phyloP scores from a whole-genome alignment of 805 yeast genomes.

The Lipomyces spencermartinsiae region DNA sequence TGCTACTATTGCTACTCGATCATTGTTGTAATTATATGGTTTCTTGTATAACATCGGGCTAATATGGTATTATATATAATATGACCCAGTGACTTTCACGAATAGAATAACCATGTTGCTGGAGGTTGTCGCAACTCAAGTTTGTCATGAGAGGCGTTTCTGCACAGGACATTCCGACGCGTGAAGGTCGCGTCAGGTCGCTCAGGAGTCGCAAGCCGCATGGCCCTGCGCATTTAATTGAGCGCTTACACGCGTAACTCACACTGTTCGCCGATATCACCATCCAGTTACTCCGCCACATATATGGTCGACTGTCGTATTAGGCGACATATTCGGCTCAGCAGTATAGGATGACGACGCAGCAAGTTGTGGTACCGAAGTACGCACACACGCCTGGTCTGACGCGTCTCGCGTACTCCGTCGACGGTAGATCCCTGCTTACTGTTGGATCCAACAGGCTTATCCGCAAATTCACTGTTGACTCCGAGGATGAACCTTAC shows the following conservation, averaged over 20 bases:
- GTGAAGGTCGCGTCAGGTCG: too few relatives aligned
- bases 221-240: background rate
- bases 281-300: background rate
- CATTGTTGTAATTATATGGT: too few relatives aligned
- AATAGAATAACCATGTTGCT: too few relatives aligned
- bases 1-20: too few relatives aligned
- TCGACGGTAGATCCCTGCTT: conserved; percentile 44
- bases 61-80: too few relatives aligned
- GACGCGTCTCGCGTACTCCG: conserved; percentile 45
- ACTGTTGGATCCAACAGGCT: conserved; percentile 48
- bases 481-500: conserved; percentile 45
- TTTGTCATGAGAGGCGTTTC: too few relatives aligned
- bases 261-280: background rate
- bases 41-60: too few relatives aligned
- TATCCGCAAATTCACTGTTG: conserved; percentile 46
- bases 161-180: too few relatives aligned
- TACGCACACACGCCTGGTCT: conserved; percentile 49
- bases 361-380: conserved; percentile 35
- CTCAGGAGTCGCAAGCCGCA: too few relatives aligned
- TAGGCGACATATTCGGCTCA: background rate
- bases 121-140: too few relatives aligned
- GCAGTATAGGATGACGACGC: conserved; percentile 17
- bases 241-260: background rate
- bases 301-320: background rate
- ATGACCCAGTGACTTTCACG: too few relatives aligned